Percentiles rank a stretch among this genome's conserved stretches.
Evolutionary conservation across 495 filamentous ascomycete genomes (phyloP).

Genomic region (Amniculicola lignicola): DNA sequence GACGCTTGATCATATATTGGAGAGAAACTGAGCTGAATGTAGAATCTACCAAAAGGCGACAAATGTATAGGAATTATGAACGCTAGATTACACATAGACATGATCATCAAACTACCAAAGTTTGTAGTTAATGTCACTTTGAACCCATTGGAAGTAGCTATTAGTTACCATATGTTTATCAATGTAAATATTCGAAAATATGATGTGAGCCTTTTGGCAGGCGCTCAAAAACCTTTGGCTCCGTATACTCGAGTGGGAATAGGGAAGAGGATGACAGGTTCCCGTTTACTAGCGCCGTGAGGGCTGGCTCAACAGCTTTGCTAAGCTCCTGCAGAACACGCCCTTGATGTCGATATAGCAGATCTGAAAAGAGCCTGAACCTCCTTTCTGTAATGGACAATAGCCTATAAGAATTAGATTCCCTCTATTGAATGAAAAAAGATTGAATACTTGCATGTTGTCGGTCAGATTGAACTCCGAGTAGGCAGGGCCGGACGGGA

Average conservation of each 20-base stretch:
- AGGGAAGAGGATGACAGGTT: neutral
- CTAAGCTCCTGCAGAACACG: neutral
- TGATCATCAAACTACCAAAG: too few species aligned
- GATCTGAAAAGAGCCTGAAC: neutral
- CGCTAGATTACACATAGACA: too few species aligned
- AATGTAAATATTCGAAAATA: neutral
- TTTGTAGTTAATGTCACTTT: too few species aligned
- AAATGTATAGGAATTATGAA: too few species aligned
- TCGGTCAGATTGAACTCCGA: neutral
- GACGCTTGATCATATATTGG: too few species aligned
- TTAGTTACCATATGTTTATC: neutral
- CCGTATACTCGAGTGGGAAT: constrained; percentile 1
- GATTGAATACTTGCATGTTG: neutral
- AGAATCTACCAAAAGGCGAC: too few species aligned
- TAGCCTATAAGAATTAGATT: neutral
- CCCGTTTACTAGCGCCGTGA: neutral
- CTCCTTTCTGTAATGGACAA: neutral
- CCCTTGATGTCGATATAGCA: neutral
- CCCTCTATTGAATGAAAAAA: neutral
- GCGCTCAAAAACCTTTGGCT: neutral
- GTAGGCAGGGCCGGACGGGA: neutral
- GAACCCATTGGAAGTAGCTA: too few species aligned
- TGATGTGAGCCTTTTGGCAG: constrained; percentile 1
- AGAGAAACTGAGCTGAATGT: too few species aligned
- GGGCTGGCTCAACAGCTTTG: constrained; percentile 3